These are phyloP conservation scores for Hebeloma cylindrosporum DNA, from an alignment of 768 basidiomycete species.

Conservation along the genomic window DNA sequence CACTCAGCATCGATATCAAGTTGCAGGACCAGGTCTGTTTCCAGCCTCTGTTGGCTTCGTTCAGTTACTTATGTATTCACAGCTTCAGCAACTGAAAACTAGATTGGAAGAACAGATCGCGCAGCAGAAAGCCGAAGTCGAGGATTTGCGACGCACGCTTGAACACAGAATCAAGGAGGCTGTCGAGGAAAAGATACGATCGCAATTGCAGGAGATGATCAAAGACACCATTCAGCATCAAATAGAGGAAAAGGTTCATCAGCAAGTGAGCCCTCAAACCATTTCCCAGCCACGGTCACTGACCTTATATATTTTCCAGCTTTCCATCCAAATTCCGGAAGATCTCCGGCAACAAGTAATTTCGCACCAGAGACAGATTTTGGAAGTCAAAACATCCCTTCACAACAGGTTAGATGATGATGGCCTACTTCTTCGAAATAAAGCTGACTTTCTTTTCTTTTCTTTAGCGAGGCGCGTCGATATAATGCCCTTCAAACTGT, in stretches of 20 bases:
- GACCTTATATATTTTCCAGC: conserved; percentile 27
- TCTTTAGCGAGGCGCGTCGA: conserved; percentile 45
- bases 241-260: conserved; percentile 42
- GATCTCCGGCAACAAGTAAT: conserved; percentile 39
- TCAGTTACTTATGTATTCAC: not conserved
- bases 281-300: not conserved
- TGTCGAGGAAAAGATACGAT: conserved; percentile 40
- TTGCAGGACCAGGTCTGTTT: conserved; percentile 41
- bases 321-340: conserved; percentile 42
- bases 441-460: conserved; percentile 1
- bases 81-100: conserved; percentile 42
- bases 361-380: conserved; percentile 42
- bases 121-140: conserved; percentile 39
- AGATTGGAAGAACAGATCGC: conserved; percentile 40
- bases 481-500: conserved; percentile 30
- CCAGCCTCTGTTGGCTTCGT: not conserved
- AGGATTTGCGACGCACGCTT: conserved; percentile 34
- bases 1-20: conserved; percentile 45
- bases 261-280: conserved; percentile 36
- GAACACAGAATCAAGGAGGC: conserved; percentile 41
- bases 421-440: not conserved
- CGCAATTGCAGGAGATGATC: conserved; percentile 35
- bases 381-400: conserved; percentile 43
- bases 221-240: conserved; percentile 30
- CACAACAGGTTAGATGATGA: conserved; percentile 46